Conservation (phyloP, 768 basidiomycete genomes). For the Hygrophorus pudorinus region DNA sequence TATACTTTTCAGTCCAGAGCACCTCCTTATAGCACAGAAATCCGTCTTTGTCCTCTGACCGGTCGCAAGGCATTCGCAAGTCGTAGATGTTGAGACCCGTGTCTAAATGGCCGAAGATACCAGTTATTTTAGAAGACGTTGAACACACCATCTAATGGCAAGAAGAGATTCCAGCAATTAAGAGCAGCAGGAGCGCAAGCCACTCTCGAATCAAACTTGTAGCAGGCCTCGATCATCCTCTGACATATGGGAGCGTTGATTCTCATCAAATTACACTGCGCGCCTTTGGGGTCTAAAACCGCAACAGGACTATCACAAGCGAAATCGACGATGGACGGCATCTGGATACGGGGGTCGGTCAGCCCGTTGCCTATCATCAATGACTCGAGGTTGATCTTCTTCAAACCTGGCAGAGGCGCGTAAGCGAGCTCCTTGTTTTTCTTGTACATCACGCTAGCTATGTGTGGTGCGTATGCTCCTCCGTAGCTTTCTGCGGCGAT, state of each 20-base stretch:
- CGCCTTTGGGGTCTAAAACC: constrained; percentile 60
- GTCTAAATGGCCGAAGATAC: constrained; percentile 25
- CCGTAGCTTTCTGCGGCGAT: constrained; percentile 77
- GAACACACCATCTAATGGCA: constrained; percentile 49
- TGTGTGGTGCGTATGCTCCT: constrained; percentile 77
- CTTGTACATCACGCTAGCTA: constrained; percentile 73
- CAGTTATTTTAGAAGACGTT: not conserved
- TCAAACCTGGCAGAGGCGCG: constrained; percentile 35
- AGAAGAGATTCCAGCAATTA: constrained; percentile 71
- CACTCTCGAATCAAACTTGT: constrained; percentile 46
- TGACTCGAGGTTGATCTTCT: constrained; percentile 72
- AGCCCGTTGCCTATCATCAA: constrained; percentile 83
- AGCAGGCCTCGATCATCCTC: constrained; percentile 62
- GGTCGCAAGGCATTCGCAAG: constrained; percentile 68
- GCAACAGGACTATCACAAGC: constrained; percentile 77
- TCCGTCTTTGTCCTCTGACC: constrained; percentile 40
- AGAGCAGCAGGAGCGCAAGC: constrained; percentile 64
- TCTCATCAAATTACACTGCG: constrained; percentile 54
- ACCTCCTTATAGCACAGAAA: constrained; percentile 72
- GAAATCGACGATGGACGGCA: constrained; percentile 72
- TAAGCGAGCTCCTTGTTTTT: constrained; percentile 50
- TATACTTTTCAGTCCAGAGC: constrained; percentile 79
- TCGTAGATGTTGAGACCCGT: constrained; percentile 84
- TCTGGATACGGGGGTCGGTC: constrained; percentile 76
- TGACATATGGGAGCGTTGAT: constrained; percentile 67